Base-by-base conservation (phyloP, 495 filamentous ascomycete genomes). In the Neurospora tetraspora region DNA sequence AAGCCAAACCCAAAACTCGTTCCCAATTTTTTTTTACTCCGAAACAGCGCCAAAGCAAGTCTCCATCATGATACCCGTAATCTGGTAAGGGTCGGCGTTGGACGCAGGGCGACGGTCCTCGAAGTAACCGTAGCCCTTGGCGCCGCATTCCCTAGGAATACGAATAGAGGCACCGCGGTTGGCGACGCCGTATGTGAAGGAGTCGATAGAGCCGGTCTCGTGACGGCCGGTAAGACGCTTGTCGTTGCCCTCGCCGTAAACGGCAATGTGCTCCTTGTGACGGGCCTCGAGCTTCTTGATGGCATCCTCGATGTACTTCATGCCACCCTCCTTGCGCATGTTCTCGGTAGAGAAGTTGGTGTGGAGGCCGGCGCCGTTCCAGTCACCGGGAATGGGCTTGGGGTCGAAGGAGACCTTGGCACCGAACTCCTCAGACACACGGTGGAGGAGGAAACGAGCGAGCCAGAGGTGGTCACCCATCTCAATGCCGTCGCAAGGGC, bases 301-400 rank as follows among this genome's bases (percentile, higher is more conserved):
- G 80, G 88, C 88, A 71, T 86, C 87, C 86, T 96, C 92, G 77
- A 97, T 97, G 82, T 83, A 79, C 89, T 96, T 96, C 91, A 98
- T 96, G 83, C 96, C 96, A 80, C 94, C 93, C 75, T 97, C 93
- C 70, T 86, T 87, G 79, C 96, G 93, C 87, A 93, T 99, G 76
- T 89, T 88, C 82, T 88, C 88, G 79, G 92, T 93, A 45, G 93
- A 96, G 80, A 97, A 94, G 88, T 98, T 85, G 91, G 86, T 91
- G 90, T 99, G 96, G 53, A 99, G 93, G 86, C 96, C 96, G 74
- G 96, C 94, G 81, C 96, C 96, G 89, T 99, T 99, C 96, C 96
- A 99, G 86, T 98, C 94, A 81, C 96, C 96, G 74, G 94, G 93
- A 82, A 99, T 97, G 77, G 96, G 96, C 91, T 99, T 99, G 81